phyloP scores from a whole-genome alignment of 495 filamentous ascomycete species.

The Cenococcum geophilum region DNA sequence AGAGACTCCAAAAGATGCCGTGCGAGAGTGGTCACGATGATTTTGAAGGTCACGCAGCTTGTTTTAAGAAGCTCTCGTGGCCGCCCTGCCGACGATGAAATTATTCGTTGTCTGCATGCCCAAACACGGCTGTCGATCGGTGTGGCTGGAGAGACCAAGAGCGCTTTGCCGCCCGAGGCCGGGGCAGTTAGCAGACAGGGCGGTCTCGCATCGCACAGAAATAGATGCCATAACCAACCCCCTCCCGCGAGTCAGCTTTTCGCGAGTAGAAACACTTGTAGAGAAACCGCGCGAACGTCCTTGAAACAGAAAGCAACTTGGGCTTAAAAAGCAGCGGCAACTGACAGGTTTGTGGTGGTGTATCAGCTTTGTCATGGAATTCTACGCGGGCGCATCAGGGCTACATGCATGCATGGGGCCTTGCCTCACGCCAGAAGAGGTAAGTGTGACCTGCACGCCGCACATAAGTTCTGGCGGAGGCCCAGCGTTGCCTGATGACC shows the following conservation, averaged over 20 bases:
- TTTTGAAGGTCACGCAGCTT: neutral
- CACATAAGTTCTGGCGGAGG: neutral
- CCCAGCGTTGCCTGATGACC: neutral
- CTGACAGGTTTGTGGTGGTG: neutral
- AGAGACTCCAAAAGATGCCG: neutral
- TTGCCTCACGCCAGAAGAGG: neutral
- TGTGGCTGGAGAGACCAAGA: slow-evolving; percentile 5
- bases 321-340: too few species aligned
- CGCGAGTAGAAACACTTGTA: neutral
- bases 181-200: neutral
- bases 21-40: neutral
- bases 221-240: neutral
- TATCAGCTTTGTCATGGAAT: neutral
- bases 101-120: neutral
- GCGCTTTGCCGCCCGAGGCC: slow-evolving; percentile 4
- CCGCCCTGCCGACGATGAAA: neutral
- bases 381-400: neutral
- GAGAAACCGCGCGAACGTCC: neutral
- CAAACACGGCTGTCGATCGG: neutral
- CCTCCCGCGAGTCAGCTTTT: neutral
- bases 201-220: neutral
- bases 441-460: neutral
- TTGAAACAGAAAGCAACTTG: too few species aligned
- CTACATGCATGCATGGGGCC: neutral
- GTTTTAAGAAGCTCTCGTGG: slow-evolving; percentile 27